Evolutionary conservation across 805 yeast genomes (phyloP).

Genomic region (Torulaspora quercuum): DNA sequence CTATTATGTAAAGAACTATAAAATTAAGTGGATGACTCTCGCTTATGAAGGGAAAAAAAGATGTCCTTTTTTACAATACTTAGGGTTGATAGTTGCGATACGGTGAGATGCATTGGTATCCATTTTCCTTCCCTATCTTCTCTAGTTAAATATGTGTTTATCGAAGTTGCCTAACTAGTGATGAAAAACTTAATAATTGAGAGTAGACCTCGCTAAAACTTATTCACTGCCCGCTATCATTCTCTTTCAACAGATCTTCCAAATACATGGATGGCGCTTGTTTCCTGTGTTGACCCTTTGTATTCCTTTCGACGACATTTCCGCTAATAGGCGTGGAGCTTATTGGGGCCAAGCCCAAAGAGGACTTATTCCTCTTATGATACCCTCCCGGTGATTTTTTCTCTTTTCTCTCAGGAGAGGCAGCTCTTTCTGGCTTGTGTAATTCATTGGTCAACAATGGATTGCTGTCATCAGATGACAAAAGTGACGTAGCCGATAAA

Average conservation of each 20-base stretch:
- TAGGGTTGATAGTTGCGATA: too few species aligned
- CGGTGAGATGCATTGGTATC: too few species aligned
- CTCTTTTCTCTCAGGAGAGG: slow-evolving; percentile 32
- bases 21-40: too few species aligned
- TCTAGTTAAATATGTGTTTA: slow-evolving; percentile 3
- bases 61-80: too few species aligned
- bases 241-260: slow-evolving; percentile 28
- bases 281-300: slow-evolving; percentile 9
- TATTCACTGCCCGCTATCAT: slow-evolving; percentile 1
- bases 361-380: slow-evolving; percentile 41
- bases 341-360: slow-evolving; percentile 31
- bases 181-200: not conserved
- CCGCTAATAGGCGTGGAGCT: slow-evolving; percentile 8
- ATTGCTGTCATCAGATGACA: slow-evolving; percentile 14
- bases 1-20: slow-evolving; percentile 38
- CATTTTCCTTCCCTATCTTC: not conserved
- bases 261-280: slow-evolving; percentile 31
- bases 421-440: slow-evolving; percentile 30
- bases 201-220: not conserved
- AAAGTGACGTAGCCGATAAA: slow-evolving; percentile 17
- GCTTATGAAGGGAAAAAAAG: too few species aligned
- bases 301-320: slow-evolving; percentile 7
- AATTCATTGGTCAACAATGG: slow-evolving; percentile 7
- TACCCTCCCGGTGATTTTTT: slow-evolving; percentile 29
- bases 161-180: slow-evolving; percentile 4